Evolutionary conservation across 768 basidiomycete genomes (phyloP).

Genomic region (Guyanaporus albipodus): DNA sequence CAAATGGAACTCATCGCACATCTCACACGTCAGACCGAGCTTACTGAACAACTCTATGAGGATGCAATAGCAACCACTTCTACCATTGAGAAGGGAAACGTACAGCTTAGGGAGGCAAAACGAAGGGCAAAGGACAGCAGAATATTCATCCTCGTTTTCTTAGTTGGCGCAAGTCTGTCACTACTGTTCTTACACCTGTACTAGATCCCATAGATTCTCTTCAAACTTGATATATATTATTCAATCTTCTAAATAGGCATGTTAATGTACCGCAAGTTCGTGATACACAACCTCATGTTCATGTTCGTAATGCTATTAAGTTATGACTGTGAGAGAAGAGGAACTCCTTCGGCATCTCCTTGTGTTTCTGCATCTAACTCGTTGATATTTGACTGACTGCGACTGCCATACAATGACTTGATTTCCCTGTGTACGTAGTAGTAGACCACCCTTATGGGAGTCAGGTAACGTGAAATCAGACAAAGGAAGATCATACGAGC

Average conservation of each 20-base stretch:
- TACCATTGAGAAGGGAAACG: constrained; percentile 85
- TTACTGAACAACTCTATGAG: constrained; percentile 91
- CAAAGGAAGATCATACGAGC: constrained; percentile 50
- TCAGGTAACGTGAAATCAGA: constrained; percentile 14
- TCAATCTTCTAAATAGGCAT: background rate
- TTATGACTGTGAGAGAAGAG: no score
- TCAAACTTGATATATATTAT: constrained; percentile 5
- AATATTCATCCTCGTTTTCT: constrained; percentile 86
- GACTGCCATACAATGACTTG: constrained; percentile 45
- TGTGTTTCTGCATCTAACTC: constrained; percentile 56
- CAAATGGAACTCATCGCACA: constrained; percentile 91
- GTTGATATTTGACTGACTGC: constrained; percentile 44
- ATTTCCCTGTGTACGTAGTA: constrained; percentile 60
- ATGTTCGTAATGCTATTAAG: background rate
- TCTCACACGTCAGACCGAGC: constrained; percentile 83
- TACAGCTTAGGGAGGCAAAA: constrained; percentile 85
- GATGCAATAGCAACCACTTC: constrained; percentile 87
- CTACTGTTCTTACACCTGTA: constrained; percentile 93
- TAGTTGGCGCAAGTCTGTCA: constrained; percentile 87
- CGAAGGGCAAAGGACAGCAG: constrained; percentile 83
- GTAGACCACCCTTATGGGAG: constrained; percentile 56
- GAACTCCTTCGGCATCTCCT: constrained; percentile 47
- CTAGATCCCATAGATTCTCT: constrained; percentile 33
- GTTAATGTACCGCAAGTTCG: background rate
- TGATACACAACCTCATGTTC: background rate